Evolutionary conservation across 2,329 filamentous ascomycete species (phyloP), one percentile per base, ranked within the genome.

Genomic region (Sarocladiaceae sp.): DNA sequence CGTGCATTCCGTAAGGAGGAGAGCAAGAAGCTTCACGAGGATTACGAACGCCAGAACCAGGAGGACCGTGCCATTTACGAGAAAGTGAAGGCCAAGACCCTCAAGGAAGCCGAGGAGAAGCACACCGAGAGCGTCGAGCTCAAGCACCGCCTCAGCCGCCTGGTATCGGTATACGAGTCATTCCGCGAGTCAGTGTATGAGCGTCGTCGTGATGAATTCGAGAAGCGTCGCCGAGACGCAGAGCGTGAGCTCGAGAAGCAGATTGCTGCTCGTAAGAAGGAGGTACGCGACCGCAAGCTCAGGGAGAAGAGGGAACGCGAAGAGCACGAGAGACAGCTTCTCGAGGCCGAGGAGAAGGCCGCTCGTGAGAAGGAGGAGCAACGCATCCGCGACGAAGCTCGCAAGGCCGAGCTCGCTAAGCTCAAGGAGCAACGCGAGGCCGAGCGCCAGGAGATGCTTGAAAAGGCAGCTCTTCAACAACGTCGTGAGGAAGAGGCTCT

Each of bases 1-100:
- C 89, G 94, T 75, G 94, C 94, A 33, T 95, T 95, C 81, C 87
- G 94, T 64, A 90, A 93, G 69, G 94, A 97, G 74, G 94, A 99
- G 72, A 75, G 87, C 64, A 96, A 97, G 82, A 93, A 97, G 72
- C 76, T 97, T 54, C 77, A 84, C 53, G 84, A 86, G 49, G 94
- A 99, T 65, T 96, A 95, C 65, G 87, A 88, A 58, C 78, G 76
- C 61, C 94, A 99, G 73, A 85, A 86, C 66, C 82, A 91, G 65
- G 76, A 73, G 53, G 94, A 99, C 65, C 69, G 86, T 58, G 85
- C 83, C 52, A 83, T 90, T 36, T 96, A 96, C 67, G 90, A 97
- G 64, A 77, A 81, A 64, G 79, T 81, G 61, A 96, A 88, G 75
- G 76, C 75, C 20, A 83, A 95, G 71, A 92, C 87, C 4, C 79